These are phyloP conservation scores for Jamesozyma spencerorum DNA, from an alignment of 805 yeast species.

Conservation along the genomic window DNA sequence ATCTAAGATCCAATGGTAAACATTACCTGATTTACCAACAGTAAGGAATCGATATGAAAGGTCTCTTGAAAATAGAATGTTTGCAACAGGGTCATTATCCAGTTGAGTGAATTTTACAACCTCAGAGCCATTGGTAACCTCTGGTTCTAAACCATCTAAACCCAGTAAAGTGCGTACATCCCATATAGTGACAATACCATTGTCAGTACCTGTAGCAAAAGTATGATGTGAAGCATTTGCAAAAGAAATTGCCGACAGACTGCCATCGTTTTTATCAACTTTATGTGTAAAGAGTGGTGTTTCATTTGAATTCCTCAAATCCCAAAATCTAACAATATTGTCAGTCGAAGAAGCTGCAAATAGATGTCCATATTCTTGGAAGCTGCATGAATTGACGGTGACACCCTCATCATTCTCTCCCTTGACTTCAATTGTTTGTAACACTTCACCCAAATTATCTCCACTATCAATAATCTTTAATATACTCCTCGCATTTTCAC, in stretches of 20 bases:
- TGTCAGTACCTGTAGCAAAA: conserved; percentile 25
- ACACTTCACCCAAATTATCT: conserved; percentile 16
- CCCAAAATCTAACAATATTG: conserved; percentile 23
- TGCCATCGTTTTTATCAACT: conserved; percentile 16
- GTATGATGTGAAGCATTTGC: conserved; percentile 20
- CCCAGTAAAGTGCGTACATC: conserved; percentile 24
- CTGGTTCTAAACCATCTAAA: neutral
- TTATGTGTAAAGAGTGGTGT: conserved; percentile 15
- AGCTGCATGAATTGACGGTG: conserved; percentile 1
- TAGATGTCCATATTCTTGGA: conserved; percentile 3
- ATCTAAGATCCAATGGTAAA: conserved; percentile 30
- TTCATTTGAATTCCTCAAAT: conserved; percentile 13
- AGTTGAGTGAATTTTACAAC: conserved; percentile 18
- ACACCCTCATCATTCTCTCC: neutral
- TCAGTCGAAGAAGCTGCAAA: conserved; percentile 23
- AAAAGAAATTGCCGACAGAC: conserved; percentile 13
- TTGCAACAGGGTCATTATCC: conserved; percentile 20
- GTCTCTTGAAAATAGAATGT: conserved; percentile 18
- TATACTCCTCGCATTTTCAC: conserved; percentile 8
- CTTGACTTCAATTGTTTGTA: conserved; percentile 13
- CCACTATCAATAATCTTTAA: conserved; percentile 21
- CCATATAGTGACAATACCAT: conserved; percentile 26
- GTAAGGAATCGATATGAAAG: conserved; percentile 22
- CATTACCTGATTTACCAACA: conserved; percentile 24
- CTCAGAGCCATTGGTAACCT: conserved; percentile 7